Evolutionary conservation across 345 rosid genomes (phyloP).

Genomic region (Balakata baccata): DNA sequence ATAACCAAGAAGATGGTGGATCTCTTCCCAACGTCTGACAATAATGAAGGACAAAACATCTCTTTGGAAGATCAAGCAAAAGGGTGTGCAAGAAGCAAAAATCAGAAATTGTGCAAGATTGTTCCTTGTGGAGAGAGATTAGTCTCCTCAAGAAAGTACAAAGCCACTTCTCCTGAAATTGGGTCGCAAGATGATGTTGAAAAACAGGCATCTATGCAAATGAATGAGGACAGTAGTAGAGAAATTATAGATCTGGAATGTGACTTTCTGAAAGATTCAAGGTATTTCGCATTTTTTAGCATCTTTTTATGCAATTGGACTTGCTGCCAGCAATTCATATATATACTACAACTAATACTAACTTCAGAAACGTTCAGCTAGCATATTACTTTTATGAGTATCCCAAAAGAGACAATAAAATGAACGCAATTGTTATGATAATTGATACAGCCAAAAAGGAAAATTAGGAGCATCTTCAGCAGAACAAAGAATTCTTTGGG

Average conservation of each 20-base stretch:
- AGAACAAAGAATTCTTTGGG: neutral
- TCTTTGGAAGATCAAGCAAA: slow-evolving; percentile 27
- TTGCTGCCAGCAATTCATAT: neutral
- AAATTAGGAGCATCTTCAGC: neutral
- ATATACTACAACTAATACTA: neutral
- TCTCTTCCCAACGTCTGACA: slow-evolving; percentile 26
- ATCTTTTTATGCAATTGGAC: neutral
- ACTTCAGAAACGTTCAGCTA: neutral
- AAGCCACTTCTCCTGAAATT: slow-evolving; percentile 20
- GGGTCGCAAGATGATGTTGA: slow-evolving; percentile 32
- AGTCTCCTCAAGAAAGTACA: slow-evolving; percentile 28
- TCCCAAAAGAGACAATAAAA: neutral
- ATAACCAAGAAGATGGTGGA: slow-evolving; percentile 38
- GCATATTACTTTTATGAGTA: neutral
- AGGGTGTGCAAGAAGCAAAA: slow-evolving; percentile 28
- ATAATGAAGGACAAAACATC: slow-evolving; percentile 23
- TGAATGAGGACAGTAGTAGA: slow-evolving; percentile 31
- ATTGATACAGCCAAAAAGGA: neutral
- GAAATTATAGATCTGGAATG: slow-evolving; percentile 56
- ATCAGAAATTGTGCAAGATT: slow-evolving; percentile 33
- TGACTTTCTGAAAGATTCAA: slow-evolving; percentile 37
- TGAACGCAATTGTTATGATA: neutral
- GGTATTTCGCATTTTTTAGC: slow-evolving; percentile 35
- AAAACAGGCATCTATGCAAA: slow-evolving; percentile 35
- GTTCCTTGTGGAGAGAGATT: slow-evolving; percentile 29